These are phyloP conservation scores for Paulownia fortunei DNA, from an alignment of 257 asterid genomes.

Conservation along the genomic window DNA sequence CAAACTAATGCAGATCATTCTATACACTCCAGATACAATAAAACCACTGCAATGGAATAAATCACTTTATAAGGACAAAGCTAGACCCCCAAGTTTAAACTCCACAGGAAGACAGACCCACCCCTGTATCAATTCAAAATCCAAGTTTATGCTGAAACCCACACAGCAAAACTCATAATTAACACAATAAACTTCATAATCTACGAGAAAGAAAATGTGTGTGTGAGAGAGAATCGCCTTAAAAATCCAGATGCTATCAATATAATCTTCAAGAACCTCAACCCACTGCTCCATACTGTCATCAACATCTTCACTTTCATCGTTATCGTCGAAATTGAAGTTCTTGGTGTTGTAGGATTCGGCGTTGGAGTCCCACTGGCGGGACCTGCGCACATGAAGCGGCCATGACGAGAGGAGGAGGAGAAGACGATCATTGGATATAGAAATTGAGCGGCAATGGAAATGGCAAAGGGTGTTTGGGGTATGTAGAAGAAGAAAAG, in stretches of 20 bases:
- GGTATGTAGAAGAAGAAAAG: constrained; percentile 22
- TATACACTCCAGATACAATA: background rate
- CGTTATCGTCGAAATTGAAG: constrained; percentile 31
- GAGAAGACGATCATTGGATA: constrained; percentile 30
- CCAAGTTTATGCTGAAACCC: background rate
- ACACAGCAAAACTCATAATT: constrained; percentile 6
- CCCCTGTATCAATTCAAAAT: background rate
- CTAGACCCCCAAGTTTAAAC: background rate
- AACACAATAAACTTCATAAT: background rate
- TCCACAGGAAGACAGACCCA: background rate
- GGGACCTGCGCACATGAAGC: constrained; percentile 45
- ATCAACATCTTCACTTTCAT: constrained; percentile 39
- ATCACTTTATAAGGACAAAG: background rate
- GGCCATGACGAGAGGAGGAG: constrained; percentile 29
- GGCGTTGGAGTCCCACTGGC: constrained; percentile 71
- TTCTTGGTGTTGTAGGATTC: constrained; percentile 47
- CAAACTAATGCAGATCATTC: constrained; percentile 12
- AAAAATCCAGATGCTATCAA: constrained; percentile 83
- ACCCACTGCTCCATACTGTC: constrained; percentile 50
- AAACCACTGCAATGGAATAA: background rate
- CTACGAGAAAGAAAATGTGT: background rate
- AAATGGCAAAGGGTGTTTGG: constrained; percentile 1
- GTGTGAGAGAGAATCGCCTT: constrained; percentile 52
- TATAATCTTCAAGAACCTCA: constrained; percentile 61
- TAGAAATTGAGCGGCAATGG: constrained; percentile 28